Evolutionary conservation across 371 early-diverging fungal genomes (phyloP), one percentile per base, ranked within the genome.

Genomic region (Circinella minor): DNA sequence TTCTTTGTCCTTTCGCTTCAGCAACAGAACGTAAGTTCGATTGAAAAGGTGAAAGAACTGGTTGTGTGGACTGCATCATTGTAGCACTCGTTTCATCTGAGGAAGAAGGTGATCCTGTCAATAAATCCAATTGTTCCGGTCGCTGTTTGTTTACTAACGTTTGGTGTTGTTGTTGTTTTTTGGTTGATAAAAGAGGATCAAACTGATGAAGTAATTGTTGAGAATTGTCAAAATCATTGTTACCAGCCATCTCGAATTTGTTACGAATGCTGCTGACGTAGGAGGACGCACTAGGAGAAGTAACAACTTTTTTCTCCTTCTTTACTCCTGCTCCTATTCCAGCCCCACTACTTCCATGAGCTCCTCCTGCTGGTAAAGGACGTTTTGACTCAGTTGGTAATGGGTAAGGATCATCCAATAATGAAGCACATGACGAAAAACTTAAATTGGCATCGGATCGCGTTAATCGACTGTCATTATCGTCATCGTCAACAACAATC

Each of bases 141-240:
- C 47, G 46, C 4, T 64, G 49, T 8, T 69, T 39, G 17, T 57
- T 38, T 64, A 18, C 27, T 11, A 27, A 34, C 20, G 20, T n/a
- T 47, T 47, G 39, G 20, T 61, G 14, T 13, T 51, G 8, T 17
- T 51, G 51, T 3, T 51, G 8, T 63, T 59, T 43, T 70, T 43
- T 55, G n/a, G 54, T 62, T 9, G 68, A 68, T 48, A 68, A 20
- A 10, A 68, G 55, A 36, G 68, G 68, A 68, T 68, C 68, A 37
- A 68, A 68, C 36, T 68, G 68, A 46, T 54, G 59, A 39, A 68
- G 51, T 6, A 61, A 48, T n/a, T 60, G 36, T 51, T 59, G 47
- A 0, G 51, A 36, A 20, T 66, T 57, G 57, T 57, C 57, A 57
- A 57, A 34, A 57, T 57, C 57, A 18, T 37, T 14, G 36, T 27